Evolutionary conservation across 192 early-diverging fungal species (phyloP).

Genomic region (Coemansia sp.): DNA sequence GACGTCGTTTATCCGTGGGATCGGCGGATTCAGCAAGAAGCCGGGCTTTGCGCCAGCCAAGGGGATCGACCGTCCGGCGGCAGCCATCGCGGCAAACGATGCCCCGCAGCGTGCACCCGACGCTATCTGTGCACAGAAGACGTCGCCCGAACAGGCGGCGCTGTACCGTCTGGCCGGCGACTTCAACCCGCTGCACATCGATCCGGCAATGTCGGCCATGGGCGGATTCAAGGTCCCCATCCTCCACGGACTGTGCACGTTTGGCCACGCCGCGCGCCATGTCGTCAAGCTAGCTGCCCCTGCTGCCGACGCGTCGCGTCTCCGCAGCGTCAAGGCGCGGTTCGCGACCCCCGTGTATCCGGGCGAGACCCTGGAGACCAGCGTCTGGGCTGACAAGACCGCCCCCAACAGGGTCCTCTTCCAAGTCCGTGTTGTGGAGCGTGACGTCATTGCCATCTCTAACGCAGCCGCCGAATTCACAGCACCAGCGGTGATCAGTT

Average conservation of each 20-base stretch:
- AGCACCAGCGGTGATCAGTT: slow-evolving; percentile 23
- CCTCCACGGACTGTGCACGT: slow-evolving; percentile 93
- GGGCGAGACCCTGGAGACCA: slow-evolving; percentile 96
- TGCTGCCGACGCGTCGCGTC: slow-evolving; percentile 63
- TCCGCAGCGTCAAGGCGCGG: slow-evolving; percentile 87
- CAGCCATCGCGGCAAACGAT: slow-evolving; percentile 76
- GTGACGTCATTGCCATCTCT: slow-evolving; percentile 84
- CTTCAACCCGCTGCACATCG: slow-evolving; percentile 97
- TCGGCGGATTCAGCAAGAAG: slow-evolving; percentile 85
- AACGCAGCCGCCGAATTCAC: slow-evolving; percentile 88
- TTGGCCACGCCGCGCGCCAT: slow-evolving; percentile 90
- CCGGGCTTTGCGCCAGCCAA: slow-evolving; percentile 53
- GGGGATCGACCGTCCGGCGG: slow-evolving; percentile 60
- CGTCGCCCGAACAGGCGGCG: slow-evolving; percentile 87
- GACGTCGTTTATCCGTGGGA: slow-evolving; percentile 91
- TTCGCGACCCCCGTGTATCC: slow-evolving; percentile 90
- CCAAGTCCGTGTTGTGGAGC: slow-evolving; percentile 92
- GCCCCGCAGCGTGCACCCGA: slow-evolving; percentile 86
- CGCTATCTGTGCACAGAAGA: slow-evolving; percentile 80
- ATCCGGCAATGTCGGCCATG: slow-evolving; percentile 88
- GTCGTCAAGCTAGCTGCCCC: slow-evolving; percentile 77
- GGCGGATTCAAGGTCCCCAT: slow-evolving; percentile 98
- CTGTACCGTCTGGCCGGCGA: slow-evolving; percentile 96
- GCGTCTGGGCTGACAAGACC: slow-evolving; percentile 81
- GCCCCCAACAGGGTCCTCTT: slow-evolving; percentile 89